Evolutionary conservation across 2,329 filamentous ascomycete species (phyloP).

Genomic region (Fusarium begoniae): DNA sequence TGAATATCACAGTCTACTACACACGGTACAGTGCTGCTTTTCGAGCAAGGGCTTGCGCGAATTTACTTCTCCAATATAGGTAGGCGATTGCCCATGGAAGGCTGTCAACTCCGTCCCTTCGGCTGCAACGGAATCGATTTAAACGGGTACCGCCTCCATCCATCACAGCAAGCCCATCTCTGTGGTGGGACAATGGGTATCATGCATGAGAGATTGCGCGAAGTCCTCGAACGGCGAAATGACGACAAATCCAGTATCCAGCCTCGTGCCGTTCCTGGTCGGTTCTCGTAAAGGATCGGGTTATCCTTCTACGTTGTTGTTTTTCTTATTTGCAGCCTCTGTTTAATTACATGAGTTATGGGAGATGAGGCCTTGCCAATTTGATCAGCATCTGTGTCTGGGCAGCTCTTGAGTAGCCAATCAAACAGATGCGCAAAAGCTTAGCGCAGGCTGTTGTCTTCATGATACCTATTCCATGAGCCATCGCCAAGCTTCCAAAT

Average conservation of each 20-base stretch:
- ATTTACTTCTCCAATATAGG: constrained; percentile 13
- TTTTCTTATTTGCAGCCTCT: background rate
- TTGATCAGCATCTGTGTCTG: constrained; percentile 19
- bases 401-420: constrained; percentile 7
- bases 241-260: background rate
- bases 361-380: constrained; percentile 14
- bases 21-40: constrained; percentile 9
- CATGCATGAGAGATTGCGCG: constrained; percentile 27
- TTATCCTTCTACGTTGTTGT: background rate
- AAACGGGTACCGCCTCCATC: background rate
- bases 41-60: constrained; percentile 25
- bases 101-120: background rate
- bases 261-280: constrained; percentile 3
- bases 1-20: constrained; percentile 12
- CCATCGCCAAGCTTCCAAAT: background rate
- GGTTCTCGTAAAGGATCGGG: background rate
- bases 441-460: constrained; percentile 1
- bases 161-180: background rate
- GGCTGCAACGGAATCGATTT: constrained; percentile 12
- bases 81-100: background rate
- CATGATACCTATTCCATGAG: background rate
- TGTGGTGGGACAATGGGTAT: constrained; percentile 6
- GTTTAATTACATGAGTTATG: constrained; percentile 24
- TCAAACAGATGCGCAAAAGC: constrained; percentile 11
- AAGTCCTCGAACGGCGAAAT: constrained; percentile 4